Base-by-base conservation (phyloP, 495 filamentous ascomycete genomes). In the Neurospora tetrasperma region DNA sequence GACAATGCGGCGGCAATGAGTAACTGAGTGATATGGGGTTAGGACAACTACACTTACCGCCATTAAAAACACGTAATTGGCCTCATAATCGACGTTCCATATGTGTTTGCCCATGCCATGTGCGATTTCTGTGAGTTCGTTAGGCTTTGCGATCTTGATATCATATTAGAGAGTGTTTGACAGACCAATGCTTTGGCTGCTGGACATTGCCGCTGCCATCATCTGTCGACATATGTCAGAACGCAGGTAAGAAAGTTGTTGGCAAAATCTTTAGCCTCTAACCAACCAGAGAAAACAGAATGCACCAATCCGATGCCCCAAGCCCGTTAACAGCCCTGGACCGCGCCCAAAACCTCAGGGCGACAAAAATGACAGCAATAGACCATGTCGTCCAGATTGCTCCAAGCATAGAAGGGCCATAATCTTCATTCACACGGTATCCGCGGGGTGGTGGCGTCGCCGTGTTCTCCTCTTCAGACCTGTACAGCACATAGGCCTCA, bases 71-170 rank as follows among this genome's bases (percentile, higher is more conserved):
- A 18, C 8, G 16, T 40, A 48, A 18, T 79, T 46, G 18, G 3
- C 31, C 1, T 5, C 20, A 7, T 66, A 3, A 42, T 75, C 42
- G 39, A 79, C 42, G 40, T 80, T 76, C 41, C 68, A 75, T 5
- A 74, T 1, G 70, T 80, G 78, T 66, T 72, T 75, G 0, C 79
- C 77, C 72, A 77, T 62, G 12, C 77, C 77, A 73, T 76, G 43
- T 10, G 39, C 44, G 27, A 43, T 62, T 70, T 78, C 78, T 77
- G 70, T 27, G n/a, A 11, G 4, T 18, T 42, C n/a, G n/a, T 43
- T 40, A 72, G 35, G 69, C 35, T 20, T 46, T 59, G 23, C 12
- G 5, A 3, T 62, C 54, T 8, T 62, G 16, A 16, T 7, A 16
- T 71, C 71, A n/a, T 7, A 20, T 4, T 14, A 46, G 31, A 11